A percentile compares a stretch with the other conserved stretches of the same genome.
These are phyloP conservation scores for Lepidium campestre DNA, from an alignment of 441 rosid species.

Conservation along the genomic window DNA sequence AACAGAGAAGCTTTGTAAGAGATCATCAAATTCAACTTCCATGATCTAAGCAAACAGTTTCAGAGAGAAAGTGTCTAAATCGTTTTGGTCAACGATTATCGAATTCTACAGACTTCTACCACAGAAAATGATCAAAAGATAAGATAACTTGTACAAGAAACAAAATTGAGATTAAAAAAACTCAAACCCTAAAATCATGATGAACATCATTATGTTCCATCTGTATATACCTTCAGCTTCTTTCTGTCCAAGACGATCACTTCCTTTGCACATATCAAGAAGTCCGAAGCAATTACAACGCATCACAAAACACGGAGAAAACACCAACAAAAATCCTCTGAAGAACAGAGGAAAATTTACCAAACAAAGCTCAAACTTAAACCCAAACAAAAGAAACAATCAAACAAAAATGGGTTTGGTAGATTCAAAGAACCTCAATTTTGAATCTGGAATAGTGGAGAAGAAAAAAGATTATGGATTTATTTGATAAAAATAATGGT, in stretches of 20 bases:
- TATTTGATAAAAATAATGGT: neutral
- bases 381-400: neutral
- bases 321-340: neutral
- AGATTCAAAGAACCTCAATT: neutral
- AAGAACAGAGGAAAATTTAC: slow-evolving; percentile 1
- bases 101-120: neutral
- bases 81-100: neutral
- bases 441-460: slow-evolving; percentile 3
- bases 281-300: slow-evolving; percentile 45
- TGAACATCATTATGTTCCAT: neutral
- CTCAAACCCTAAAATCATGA: neutral
- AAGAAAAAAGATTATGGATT: neutral
- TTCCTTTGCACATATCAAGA: slow-evolving; percentile 37
- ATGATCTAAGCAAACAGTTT: neutral
- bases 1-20: slow-evolving; percentile 17
- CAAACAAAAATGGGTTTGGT: neutral
- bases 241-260: slow-evolving; percentile 20
- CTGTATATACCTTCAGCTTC: slow-evolving; percentile 46
- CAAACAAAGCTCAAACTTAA: neutral
- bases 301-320: slow-evolving; percentile 38
- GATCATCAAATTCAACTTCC: neutral
- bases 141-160: neutral
- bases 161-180: neutral
- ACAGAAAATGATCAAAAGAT: neutral
- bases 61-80: neutral